Percentiles rank a stretch among this genome's conserved stretches.
Evolutionary conservation across 192 early-diverging fungal species (phyloP).

Genomic region (Backusella tuberculispora): DNA sequence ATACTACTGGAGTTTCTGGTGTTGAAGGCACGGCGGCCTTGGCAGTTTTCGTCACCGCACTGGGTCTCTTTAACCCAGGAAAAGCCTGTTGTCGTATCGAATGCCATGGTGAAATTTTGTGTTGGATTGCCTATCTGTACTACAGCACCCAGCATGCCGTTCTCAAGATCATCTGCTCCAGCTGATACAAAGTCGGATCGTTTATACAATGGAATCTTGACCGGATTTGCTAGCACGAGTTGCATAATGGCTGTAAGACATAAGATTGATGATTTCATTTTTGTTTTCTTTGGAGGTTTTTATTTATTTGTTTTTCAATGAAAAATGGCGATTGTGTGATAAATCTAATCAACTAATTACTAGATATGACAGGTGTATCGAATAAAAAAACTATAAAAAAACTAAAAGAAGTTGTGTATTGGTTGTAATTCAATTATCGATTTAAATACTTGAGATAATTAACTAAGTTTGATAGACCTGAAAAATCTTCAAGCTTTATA

Average conservation of each 20-base stretch:
- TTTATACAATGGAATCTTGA: conserved; percentile 37
- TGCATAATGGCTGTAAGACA: conserved; percentile 34
- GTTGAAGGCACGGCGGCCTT: conserved; percentile 37
- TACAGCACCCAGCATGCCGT: conserved; percentile 80
- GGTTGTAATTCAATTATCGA: too few relatives aligned
- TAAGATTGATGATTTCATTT: conserved; percentile 35
- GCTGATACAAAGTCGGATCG: conserved; percentile 27
- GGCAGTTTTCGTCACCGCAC: conserved; percentile 35
- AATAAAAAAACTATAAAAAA: too few relatives aligned
- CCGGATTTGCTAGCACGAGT: conserved; percentile 24
- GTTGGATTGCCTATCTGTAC: conserved; percentile 84
- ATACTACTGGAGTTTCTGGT: conserved; percentile 27
- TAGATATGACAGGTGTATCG: not conserved
- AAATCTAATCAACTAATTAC: too few relatives aligned
- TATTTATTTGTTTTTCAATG: not conserved
- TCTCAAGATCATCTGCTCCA: conserved; percentile 27
- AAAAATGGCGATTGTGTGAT: too few relatives aligned
- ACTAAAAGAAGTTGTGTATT: too few relatives aligned
- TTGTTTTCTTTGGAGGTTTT: not conserved
- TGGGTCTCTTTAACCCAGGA: conserved; percentile 37
- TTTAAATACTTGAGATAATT: not conserved
- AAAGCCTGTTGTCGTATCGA: conserved; percentile 71
- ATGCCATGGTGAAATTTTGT: conserved; percentile 90
- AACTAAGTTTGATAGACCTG: too few relatives aligned
- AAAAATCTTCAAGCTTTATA: too few relatives aligned